Conservation (phyloP, 2,329 filamentous ascomycete species). For the Diplodia seriata region DNA sequence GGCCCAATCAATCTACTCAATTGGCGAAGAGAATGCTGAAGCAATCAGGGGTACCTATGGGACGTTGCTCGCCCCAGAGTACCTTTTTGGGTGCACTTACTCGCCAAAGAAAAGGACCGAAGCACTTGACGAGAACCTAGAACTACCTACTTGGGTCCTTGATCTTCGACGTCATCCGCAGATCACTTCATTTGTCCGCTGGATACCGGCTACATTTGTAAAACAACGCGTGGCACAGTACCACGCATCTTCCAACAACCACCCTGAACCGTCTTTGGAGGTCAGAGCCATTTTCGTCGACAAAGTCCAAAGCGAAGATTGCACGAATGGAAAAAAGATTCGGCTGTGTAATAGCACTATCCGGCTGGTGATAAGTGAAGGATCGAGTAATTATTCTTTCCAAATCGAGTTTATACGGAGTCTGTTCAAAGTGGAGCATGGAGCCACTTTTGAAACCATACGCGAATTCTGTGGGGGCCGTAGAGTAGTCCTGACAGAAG, state of each 20-base stretch:
- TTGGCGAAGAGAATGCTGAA: neutral
- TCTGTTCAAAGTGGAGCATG: neutral
- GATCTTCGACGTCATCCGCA: neutral
- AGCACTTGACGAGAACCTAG: too few relatives aligned
- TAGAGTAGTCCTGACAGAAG: neutral
- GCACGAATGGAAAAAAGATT: neutral
- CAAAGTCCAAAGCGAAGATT: neutral
- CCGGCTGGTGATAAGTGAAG: too few relatives aligned
- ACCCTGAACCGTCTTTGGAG: neutral
- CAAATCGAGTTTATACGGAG: neutral
- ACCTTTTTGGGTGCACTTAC: neutral
- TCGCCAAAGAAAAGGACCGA: too few relatives aligned
- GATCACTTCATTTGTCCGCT: neutral
- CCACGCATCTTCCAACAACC: neutral
- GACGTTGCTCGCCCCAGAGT: neutral
- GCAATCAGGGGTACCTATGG: neutral
- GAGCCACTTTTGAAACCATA: neutral
- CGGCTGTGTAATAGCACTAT: neutral
- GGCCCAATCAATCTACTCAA: neutral
- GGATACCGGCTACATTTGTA: neutral
- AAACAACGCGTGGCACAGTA: neutral
- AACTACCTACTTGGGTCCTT: neutral
- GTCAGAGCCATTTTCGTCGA: neutral
- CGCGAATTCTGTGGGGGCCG: neutral
- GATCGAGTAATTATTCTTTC: too few relatives aligned